Evolutionary conservation across 169 alveolate genomes (phyloP).

Genomic region (Eimeria sp.): DNA sequence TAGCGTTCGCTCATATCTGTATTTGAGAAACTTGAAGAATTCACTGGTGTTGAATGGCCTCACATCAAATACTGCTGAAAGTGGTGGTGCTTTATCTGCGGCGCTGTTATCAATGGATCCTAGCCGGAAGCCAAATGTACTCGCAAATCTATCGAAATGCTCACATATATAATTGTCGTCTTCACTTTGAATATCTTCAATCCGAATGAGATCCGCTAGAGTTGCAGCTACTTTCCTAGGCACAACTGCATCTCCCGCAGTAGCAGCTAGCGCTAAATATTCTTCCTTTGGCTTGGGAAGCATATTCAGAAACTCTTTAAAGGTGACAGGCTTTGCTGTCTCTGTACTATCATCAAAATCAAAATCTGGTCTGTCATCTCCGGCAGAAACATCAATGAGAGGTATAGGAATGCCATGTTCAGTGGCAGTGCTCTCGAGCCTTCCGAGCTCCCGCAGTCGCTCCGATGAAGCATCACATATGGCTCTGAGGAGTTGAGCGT

Average conservation of each 20-base stretch:
- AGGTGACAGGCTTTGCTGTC: not conserved
- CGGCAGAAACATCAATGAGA: not conserved
- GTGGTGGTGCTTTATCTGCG: not conserved
- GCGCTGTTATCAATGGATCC: not conserved
- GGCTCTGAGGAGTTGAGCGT: not conserved
- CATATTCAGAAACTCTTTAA: not conserved
- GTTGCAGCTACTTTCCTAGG: not conserved
- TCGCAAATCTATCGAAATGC: not conserved
- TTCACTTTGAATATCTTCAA: not conserved
- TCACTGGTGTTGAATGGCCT: not conserved
- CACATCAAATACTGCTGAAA: not conserved
- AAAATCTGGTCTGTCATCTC: not conserved
- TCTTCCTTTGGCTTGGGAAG: not conserved
- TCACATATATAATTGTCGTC: not conserved
- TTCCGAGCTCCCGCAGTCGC: constrained; percentile 5
- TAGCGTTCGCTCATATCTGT: not conserved
- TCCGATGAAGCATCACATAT: not conserved
- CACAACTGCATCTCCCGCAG: not conserved
- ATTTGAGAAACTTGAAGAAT: not conserved
- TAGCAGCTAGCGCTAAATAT: not conserved
- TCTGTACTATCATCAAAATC: too few relatives aligned
- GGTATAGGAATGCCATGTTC: not conserved
- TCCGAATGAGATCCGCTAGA: not conserved
- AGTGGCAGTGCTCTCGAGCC: not conserved
- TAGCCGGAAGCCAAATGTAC: not conserved